These are phyloP conservation scores for Taphrina wiesneri DNA, from an alignment of 1,139 yeast genomes.

Conservation along the genomic window DNA sequence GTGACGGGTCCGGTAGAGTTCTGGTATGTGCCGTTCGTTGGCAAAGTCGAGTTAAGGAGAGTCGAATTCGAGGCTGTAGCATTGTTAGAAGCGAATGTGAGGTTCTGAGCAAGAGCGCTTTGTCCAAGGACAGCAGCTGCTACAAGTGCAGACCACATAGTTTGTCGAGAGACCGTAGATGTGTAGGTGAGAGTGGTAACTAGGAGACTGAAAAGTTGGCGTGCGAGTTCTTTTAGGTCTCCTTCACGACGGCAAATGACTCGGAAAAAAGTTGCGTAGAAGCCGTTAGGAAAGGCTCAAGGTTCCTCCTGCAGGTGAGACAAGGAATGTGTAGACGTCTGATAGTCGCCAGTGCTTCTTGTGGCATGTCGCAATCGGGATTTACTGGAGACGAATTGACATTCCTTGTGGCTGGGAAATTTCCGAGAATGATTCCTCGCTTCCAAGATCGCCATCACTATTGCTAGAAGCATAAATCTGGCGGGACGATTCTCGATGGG, in stretches of 20 bases:
- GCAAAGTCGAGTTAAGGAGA: background rate
- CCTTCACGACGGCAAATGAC: background rate
- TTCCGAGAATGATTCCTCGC: background rate
- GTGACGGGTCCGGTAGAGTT: background rate
- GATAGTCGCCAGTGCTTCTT: background rate
- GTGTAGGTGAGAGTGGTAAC: background rate
- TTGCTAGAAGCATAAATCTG: background rate
- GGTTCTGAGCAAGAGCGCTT: slow-evolving; percentile 1
- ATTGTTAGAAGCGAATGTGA: background rate
- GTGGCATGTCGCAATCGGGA: background rate
- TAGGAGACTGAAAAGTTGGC: background rate
- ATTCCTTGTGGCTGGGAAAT: slow-evolving; percentile 2
- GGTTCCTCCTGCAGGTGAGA: background rate
- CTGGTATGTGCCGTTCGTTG: background rate
- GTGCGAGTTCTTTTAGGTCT: background rate
- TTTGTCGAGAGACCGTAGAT: background rate
- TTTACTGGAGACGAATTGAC: background rate
- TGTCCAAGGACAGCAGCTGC: slow-evolving; percentile 7
- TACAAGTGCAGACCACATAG: slow-evolving; percentile 11
- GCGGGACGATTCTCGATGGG: background rate
- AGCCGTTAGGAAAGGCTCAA: background rate
- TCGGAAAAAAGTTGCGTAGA: background rate
- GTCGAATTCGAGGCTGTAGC: background rate
- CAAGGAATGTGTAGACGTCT: background rate
- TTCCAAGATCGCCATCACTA: background rate